Base-by-base conservation (phyloP, 2,329 filamentous ascomycete genomes). In the Phyllosticta paracitricarpa region DNA sequence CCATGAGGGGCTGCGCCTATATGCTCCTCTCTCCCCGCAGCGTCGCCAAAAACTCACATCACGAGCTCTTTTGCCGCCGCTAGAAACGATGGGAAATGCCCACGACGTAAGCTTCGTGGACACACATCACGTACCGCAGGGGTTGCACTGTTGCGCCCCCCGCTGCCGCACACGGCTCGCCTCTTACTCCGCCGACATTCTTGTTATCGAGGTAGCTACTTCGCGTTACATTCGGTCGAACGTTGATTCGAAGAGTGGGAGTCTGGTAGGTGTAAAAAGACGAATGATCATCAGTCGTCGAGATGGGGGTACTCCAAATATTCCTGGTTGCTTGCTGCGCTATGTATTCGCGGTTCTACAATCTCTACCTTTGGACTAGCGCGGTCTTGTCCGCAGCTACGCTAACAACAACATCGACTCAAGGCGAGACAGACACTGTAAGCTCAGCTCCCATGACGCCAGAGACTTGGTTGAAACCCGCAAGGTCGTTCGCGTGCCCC, bases 401-500 rank as follows among this genome's bases (percentile, higher is more conserved):
- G 40, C 40, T 48, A 48, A 48, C 17, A 48, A 48, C 17, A n/a
- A 17, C 17, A n/a, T n/a, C 40, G 40, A n/a, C 40, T 48, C 2
- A 17, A 48, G 40, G 40, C n/a, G 40, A 7, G 40, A 48, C 6
- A 48, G 17, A n/a, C 17, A 48, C 40, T 48, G 40, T 48, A 48
- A 48, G 40, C 40, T 48, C 14, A 48, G 40, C 40, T 48, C 40
- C 40, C 2, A 17, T n/a, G 17, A n/a, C 17, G 17, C 40, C 6
- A 48, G 40, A 19, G 7, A n/a, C 14, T 17, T 35, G 30, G 17
- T 51, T 62, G 51, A 62, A 30, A 19, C 22, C 2, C 22, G 22
- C 12, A 48, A 67, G 63, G 65, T 62, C 10, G 62, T 69, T 1
- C 64, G 65, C 17, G 54, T 72, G 2, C 62, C 67, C 12, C 65